Base-by-base conservation (phyloP, 331 rosid species). In the Malus hybrid region DNA sequence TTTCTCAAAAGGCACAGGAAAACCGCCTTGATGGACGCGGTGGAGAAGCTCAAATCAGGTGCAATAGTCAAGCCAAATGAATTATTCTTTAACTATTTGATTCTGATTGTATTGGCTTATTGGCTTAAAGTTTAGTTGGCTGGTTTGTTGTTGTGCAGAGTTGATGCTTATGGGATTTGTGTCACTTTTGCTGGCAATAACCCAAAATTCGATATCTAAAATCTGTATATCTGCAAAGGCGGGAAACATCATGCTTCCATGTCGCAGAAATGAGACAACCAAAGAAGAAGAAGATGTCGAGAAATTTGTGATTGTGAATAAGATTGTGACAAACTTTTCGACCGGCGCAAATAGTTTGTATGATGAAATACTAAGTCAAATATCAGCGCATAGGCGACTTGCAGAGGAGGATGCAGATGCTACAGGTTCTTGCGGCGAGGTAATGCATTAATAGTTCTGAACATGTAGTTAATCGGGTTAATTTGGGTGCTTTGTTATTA, bases 1-100 rank as follows among this genome's bases (percentile, higher is more conserved):
- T 83, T 83, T 79, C 77, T 83, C 10, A 76, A 39, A 66, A 80
- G 65, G 56, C 69, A 52, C 4, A 62, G 48, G 10, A 80, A 73
- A 73, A 76, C 55, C 1, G 84, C 87, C 64, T 62, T 83, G 69
- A 20, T 2, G 24, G 87, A 78, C 16, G 81, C 87, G 3, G 73
- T 80, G 3, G 84, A 80, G 70, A 83, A 83, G 76, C 81, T 83
- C n/a, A 72, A 73, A 83, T 64, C 84, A 83, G 87, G 87, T 83
- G 48, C 54, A 62, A 19, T 32, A 32, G 19, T 29, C 18, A 7
- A 19, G n/a, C 11, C 39, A 19, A 10, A 22, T 33, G n/a, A 61
- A 34, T n/a, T 27, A n/a, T 18, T 52, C 2, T 42, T 9, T 42
- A 42, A 42, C 61, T 22, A 20, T 11, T 59, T 39, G 10, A 19